phyloP scores from a whole-genome alignment of 192 early-diverging fungal species.

The Helicostylum pulchrum region DNA sequence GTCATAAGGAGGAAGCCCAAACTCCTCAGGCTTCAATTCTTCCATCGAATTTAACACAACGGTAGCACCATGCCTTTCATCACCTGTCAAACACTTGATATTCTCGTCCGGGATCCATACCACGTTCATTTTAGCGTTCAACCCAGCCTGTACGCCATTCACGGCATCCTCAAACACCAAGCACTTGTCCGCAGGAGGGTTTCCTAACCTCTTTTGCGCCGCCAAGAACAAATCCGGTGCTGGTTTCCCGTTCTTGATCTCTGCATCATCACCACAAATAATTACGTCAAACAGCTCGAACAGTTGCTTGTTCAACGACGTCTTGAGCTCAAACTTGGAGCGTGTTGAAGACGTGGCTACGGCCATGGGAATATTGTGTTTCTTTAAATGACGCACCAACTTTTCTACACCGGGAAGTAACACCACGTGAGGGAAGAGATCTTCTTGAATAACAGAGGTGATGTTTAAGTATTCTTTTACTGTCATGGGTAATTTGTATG shows the following conservation, averaged over 20 bases:
- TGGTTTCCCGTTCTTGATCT: slow-evolving; percentile 79
- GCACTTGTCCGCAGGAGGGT: slow-evolving; percentile 49
- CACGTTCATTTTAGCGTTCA: slow-evolving; percentile 77
- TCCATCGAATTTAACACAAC: slow-evolving; percentile 59
- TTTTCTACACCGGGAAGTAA: slow-evolving; percentile 67
- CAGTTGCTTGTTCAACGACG: slow-evolving; percentile 60
- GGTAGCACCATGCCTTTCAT: slow-evolving; percentile 48
- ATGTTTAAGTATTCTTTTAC: slow-evolving; percentile 77
- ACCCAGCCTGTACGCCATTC: slow-evolving; percentile 79
- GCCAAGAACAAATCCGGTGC: slow-evolving; percentile 87
- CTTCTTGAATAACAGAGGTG: slow-evolving; percentile 48
- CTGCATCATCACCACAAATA: slow-evolving; percentile 86
- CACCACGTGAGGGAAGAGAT: slow-evolving; percentile 59
- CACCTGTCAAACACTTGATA: slow-evolving; percentile 40
- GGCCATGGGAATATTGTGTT: slow-evolving; percentile 74
- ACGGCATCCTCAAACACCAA: slow-evolving; percentile 94
- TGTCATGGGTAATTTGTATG: slow-evolving; percentile 67
- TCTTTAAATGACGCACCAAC: slow-evolving; percentile 72
- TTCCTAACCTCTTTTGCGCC: slow-evolving; percentile 60
- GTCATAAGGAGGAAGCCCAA: slow-evolving; percentile 5
- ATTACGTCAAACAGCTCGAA: slow-evolving; percentile 82
- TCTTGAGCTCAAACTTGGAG: slow-evolving; percentile 74
- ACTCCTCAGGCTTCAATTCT: slow-evolving; percentile 57
- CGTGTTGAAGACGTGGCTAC: slow-evolving; percentile 82
- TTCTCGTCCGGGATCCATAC: slow-evolving; percentile 88